Percentiles rank a stretch among this genome's conserved stretches.
Evolutionary conservation across 2,329 filamentous ascomycete genomes (phyloP).

Genomic region (Aspergillus transmontanensis): DNA sequence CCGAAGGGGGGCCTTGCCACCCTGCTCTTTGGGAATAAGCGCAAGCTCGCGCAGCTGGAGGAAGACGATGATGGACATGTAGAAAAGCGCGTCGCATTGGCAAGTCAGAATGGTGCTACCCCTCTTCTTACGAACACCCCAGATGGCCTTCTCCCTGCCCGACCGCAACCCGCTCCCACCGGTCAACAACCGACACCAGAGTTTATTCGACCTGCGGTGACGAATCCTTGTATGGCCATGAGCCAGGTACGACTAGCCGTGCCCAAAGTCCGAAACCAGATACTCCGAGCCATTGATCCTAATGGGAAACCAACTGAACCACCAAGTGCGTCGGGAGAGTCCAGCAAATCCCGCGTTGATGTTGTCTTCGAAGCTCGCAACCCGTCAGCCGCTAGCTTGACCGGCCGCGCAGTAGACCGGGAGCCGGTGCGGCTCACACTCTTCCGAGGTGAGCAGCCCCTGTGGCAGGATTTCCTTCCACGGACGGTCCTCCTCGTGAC

Average conservation of each 20-base stretch:
- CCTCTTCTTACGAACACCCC: slow-evolving; percentile 75
- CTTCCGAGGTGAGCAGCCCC: slow-evolving; percentile 73
- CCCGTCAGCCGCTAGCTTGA: slow-evolving; percentile 63
- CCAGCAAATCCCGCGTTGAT: slow-evolving; percentile 63
- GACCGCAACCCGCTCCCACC: slow-evolving; percentile 60
- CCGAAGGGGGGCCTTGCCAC: slow-evolving; percentile 85
- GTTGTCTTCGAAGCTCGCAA: slow-evolving; percentile 88
- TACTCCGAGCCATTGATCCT: slow-evolving; percentile 75
- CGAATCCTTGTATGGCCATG: slow-evolving; percentile 78
- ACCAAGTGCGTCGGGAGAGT: slow-evolving; percentile 37
- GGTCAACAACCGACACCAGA: slow-evolving; percentile 73
- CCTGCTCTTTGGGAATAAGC: slow-evolving; percentile 89
- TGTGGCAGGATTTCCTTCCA: slow-evolving; percentile 95
- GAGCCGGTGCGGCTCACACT: slow-evolving; percentile 85
- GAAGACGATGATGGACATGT: slow-evolving; percentile 70
- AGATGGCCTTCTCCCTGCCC: slow-evolving; percentile 76
- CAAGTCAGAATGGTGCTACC: slow-evolving; percentile 67
- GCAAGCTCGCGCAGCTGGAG: slow-evolving; percentile 74
- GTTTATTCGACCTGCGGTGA: slow-evolving; percentile 82
- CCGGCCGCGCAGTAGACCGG: slow-evolving; percentile 63
- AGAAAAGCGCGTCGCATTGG: slow-evolving; percentile 61
- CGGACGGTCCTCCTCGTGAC: slow-evolving; percentile 85
- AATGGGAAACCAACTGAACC: slow-evolving; percentile 48
- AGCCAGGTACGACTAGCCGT: slow-evolving; percentile 86
- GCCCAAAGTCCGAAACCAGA: slow-evolving; percentile 80